phyloP scores from a whole-genome alignment of 2,329 filamentous ascomycete species.

The Nemania bipapillata region DNA sequence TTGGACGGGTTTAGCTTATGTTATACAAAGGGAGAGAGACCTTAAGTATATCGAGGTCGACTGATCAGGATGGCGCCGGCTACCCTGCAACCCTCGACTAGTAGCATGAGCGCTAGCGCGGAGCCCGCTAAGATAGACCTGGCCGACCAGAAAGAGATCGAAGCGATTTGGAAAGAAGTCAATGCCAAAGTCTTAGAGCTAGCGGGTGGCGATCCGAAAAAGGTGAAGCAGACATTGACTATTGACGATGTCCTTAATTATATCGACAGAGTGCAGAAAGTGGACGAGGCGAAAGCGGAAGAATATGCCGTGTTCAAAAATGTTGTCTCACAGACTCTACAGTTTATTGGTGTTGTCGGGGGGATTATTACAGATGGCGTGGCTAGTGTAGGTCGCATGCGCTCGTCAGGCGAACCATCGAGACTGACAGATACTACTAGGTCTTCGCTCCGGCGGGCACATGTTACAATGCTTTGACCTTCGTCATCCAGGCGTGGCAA shows the following conservation, averaged over 20 bases:
- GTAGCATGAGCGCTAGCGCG: slow-evolving; percentile 36
- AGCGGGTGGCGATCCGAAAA: slow-evolving; percentile 47
- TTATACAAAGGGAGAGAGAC: background rate
- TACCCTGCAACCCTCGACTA: slow-evolving; percentile 39
- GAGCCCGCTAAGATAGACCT: slow-evolving; percentile 43
- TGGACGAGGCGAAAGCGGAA: slow-evolving; percentile 47
- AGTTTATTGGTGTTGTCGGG: slow-evolving; percentile 52
- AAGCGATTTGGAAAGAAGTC: slow-evolving; percentile 51
- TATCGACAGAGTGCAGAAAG: slow-evolving; percentile 46
- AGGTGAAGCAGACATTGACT: slow-evolving; percentile 44
- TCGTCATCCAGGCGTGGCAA: slow-evolving; percentile 53
- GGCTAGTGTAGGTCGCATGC: slow-evolving; percentile 39
- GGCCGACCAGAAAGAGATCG: slow-evolving; percentile 49
- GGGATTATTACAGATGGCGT: slow-evolving; percentile 50
- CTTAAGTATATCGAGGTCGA: background rate
- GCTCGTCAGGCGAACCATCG: background rate
- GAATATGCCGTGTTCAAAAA: slow-evolving; percentile 47
- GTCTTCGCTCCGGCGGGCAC: slow-evolving; percentile 52
- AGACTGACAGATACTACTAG: slow-evolving; percentile 36
- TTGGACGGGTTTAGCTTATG: background rate
- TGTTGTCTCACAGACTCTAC: slow-evolving; percentile 48
- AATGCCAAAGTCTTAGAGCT: slow-evolving; percentile 50
- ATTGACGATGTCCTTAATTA: slow-evolving; percentile 49
- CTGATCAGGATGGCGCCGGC: slow-evolving; percentile 42
- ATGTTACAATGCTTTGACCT: slow-evolving; percentile 54